Percentiles rank a stretch among this genome's conserved stretches.
Evolutionary conservation across 2,329 filamentous ascomycete species (phyloP).

Genomic region (Eutypa lata): DNA sequence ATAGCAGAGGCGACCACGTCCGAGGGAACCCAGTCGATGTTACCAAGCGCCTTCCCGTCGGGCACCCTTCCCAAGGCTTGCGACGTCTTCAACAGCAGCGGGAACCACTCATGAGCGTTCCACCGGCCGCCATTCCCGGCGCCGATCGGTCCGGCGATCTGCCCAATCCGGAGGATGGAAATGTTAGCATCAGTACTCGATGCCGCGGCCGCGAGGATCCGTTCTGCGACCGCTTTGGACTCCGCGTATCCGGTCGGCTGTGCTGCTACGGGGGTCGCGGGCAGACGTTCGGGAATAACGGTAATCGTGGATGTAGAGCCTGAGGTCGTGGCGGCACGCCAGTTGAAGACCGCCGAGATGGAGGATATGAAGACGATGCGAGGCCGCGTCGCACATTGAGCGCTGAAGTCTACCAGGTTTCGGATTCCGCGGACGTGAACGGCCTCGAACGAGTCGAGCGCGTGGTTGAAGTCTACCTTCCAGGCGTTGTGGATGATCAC

Average conservation of each 20-base stretch:
- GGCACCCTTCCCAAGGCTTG: conserved; percentile 4
- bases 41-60: neutral
- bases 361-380: conserved; percentile 18
- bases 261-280: conserved; percentile 1
- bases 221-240: conserved; percentile 13
- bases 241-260: conserved; percentile 14
- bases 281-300: conserved; percentile 8
- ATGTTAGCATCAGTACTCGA: neutral
- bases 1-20: conserved; percentile 5
- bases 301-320: neutral
- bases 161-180: conserved; percentile 15
- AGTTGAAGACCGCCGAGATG: conserved; percentile 13
- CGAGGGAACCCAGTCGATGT: conserved; percentile 18
- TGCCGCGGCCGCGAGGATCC: conserved; percentile 7
- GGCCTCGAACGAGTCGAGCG: conserved; percentile 14
- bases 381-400: neutral
- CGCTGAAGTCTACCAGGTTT: conserved; percentile 11
- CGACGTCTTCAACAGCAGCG: conserved; percentile 12
- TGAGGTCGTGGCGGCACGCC: neutral
- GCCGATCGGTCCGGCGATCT: conserved; percentile 14
- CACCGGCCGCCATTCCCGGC: conserved; percentile 8
- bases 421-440: conserved; percentile 13
- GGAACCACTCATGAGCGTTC: conserved; percentile 19
- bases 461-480: conserved; percentile 21
- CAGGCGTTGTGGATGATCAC: conserved; percentile 22